These are phyloP conservation scores for Hemisphaericaspora nanyangensis DNA, from an alignment of 805 yeast genomes.

Conservation along the genomic window DNA sequence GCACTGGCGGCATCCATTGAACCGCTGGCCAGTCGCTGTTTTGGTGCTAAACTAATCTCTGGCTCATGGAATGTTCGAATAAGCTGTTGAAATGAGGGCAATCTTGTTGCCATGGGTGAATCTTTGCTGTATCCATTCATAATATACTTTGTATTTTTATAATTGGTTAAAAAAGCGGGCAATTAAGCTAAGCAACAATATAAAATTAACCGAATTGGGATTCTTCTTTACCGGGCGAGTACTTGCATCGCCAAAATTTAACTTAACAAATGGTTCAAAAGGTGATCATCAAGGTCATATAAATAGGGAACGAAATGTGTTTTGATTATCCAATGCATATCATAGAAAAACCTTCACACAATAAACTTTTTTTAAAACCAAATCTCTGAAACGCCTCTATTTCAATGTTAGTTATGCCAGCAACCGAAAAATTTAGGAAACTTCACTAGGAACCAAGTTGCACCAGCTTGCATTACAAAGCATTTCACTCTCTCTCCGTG, in stretches of 20 bases:
- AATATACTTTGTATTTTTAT: no score
- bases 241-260: no score
- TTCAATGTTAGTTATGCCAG: neutral
- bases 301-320: no score
- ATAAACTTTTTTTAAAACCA: no score
- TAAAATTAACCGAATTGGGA: no score
- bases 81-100: constrained; percentile 9
- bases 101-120: constrained; percentile 4
- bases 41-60: neutral
- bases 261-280: no score
- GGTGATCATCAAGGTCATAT: no score
- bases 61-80: neutral
- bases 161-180: no score
- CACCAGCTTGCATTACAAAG: neutral
- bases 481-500: neutral
- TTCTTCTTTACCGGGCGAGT: no score
- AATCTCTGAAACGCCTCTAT: constrained; percentile 1
- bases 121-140: constrained; percentile 1
- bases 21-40: neutral
- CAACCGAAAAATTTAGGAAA: neutral
- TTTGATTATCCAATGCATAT: no score
- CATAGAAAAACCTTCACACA: no score
- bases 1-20: neutral
- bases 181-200: no score
- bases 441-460: neutral